phyloP scores from a whole-genome alignment of 352 stramenopile genomes.

The Pilasporangium apinafurcum region DNA sequence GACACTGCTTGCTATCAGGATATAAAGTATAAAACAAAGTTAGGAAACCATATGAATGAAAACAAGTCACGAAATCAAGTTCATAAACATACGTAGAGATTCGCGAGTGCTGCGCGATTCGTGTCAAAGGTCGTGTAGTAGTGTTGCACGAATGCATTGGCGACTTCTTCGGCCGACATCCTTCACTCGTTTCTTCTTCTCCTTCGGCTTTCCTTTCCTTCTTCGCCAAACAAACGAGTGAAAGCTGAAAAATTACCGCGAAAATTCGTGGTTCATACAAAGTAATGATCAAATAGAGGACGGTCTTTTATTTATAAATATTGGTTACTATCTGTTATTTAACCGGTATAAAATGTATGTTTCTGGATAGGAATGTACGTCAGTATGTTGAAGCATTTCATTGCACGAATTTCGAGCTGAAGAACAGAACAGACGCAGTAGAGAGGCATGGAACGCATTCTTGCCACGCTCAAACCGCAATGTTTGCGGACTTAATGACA shows the following conservation, averaged over 20 bases:
- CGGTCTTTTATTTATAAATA: constrained; percentile 5
- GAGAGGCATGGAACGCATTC: no score
- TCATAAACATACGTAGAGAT: constrained; percentile 66
- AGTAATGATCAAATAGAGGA: not conserved
- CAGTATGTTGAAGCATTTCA: no score
- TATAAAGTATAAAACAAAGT: not conserved
- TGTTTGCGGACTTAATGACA: no score
- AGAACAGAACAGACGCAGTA: no score
- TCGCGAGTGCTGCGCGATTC: constrained; percentile 65
- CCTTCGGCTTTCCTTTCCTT: constrained; percentile 5
- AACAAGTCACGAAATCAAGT: not conserved
- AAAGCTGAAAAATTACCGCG: not conserved
- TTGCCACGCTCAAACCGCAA: no score
- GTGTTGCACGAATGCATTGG: constrained; percentile 82
- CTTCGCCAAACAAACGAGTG: not conserved
- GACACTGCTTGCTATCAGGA: constrained; percentile 74
- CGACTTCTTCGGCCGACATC: constrained; percentile 84
- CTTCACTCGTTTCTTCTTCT: constrained; percentile 6
- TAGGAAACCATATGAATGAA: not conserved
- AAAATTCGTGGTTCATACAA: constrained; percentile 9
- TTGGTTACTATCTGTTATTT: not conserved
- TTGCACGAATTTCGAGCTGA: no score
- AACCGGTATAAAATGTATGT: no score
- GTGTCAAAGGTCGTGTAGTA: constrained; percentile 86
- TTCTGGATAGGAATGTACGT: no score